These are phyloP conservation scores for Hyaloscypha hepaticicola DNA, from an alignment of 495 filamentous ascomycete genomes.

Conservation along the genomic window DNA sequence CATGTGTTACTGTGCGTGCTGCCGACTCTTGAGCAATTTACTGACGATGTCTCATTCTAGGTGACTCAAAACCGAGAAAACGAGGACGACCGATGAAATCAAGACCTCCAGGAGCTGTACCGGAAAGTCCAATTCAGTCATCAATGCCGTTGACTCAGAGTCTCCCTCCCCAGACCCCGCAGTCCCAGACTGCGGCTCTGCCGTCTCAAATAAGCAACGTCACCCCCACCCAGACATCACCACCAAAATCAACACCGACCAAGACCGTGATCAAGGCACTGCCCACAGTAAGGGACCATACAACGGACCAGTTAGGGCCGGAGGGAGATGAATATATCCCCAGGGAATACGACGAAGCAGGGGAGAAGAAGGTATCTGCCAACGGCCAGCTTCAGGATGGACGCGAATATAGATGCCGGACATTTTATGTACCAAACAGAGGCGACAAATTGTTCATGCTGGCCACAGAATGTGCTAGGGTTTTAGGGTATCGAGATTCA, in stretches of 20 bases:
- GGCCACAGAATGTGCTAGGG: slow-evolving; percentile 94
- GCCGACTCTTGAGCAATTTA: slow-evolving; percentile 36
- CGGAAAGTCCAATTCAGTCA: slow-evolving; percentile 50
- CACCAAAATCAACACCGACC: slow-evolving; percentile 81
- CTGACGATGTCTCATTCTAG: slow-evolving; percentile 38
- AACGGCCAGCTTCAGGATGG: slow-evolving; percentile 79
- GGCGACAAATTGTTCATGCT: slow-evolving; percentile 97
- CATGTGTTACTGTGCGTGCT: slow-evolving; percentile 35
- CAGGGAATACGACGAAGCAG: slow-evolving; percentile 87
- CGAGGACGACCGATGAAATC: slow-evolving; percentile 80
- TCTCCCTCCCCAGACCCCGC: slow-evolving; percentile 72
- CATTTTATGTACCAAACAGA: slow-evolving; percentile 86
- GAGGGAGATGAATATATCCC: slow-evolving; percentile 97
- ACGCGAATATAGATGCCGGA: slow-evolving; percentile 89
- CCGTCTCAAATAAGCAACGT: slow-evolving; percentile 57
- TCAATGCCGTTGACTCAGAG: slow-evolving; percentile 48
- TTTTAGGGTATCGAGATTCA: slow-evolving; percentile 93
- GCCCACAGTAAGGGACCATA: slow-evolving; percentile 94
- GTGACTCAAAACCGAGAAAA: slow-evolving; percentile 72
- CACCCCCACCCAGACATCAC: slow-evolving; percentile 69
- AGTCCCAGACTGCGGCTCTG: slow-evolving; percentile 64
- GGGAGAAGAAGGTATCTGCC: slow-evolving; percentile 87
- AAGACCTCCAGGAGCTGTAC: slow-evolving; percentile 45
- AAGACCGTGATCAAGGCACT: slow-evolving; percentile 92
- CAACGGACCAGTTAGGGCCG: slow-evolving; percentile 88